Evolutionary conservation across 805 yeast genomes (phyloP).

Genomic region (Diddensiella santjacobensis): DNA sequence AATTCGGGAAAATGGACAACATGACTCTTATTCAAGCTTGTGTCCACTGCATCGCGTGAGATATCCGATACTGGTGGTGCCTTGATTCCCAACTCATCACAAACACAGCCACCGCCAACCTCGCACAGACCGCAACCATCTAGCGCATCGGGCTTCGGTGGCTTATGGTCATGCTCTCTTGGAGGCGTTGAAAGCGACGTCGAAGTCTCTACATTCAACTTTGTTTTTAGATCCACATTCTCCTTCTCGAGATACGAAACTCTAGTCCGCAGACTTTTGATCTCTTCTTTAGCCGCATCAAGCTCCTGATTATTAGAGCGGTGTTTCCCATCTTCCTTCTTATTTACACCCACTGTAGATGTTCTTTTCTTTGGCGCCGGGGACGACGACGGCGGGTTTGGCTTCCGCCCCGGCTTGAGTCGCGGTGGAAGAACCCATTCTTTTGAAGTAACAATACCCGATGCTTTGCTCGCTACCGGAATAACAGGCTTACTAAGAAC

Average conservation of each 20-base stretch:
- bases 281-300: not conserved
- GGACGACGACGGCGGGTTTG: constrained; percentile 2
- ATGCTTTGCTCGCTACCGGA: constrained; percentile 3
- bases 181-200: not conserved
- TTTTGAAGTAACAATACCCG: constrained; percentile 46
- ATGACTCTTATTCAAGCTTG: not conserved
- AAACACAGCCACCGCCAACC: constrained; percentile 32
- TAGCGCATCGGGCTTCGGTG: constrained; percentile 1
- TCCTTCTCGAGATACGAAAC: constrained; percentile 4
- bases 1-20: constrained; percentile 25
- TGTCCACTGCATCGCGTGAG: constrained; percentile 29
- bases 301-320: not conserved
- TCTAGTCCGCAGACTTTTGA: constrained; percentile 7
- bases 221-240: constrained; percentile 3
- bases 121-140: constrained; percentile 34
- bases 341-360: not conserved
- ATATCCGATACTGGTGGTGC: constrained; percentile 10
- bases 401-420: constrained; percentile 55
- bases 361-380: not conserved
- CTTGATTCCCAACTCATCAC: constrained; percentile 33
- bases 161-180: not conserved
- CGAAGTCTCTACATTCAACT: constrained; percentile 2
- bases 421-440: constrained; percentile 74
- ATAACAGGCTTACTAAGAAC: not conserved
- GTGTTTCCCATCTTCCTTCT: not conserved